Evolutionary conservation across 1,284 basidiomycete species (phyloP).

Genomic region (Trichosporon sp.): DNA sequence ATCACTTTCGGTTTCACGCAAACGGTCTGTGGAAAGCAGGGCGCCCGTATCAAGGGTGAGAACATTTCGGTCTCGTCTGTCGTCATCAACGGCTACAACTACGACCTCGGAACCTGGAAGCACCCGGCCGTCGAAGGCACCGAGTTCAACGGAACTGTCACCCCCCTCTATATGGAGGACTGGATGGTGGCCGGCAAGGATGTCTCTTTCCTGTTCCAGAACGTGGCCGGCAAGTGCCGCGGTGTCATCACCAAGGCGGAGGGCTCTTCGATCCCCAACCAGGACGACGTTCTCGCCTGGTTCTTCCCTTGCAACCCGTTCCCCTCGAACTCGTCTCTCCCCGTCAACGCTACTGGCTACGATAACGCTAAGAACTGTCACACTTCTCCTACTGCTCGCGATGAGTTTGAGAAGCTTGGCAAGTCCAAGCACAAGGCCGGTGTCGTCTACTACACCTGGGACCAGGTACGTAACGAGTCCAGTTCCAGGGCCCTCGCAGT

Average conservation of each 20-base stretch:
- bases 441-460: constrained; percentile 92
- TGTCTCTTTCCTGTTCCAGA: constrained; percentile 92
- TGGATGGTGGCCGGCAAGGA: constrained; percentile 84
- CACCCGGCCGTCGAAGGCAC: constrained; percentile 70
- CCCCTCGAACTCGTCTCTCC: constrained; percentile 69
- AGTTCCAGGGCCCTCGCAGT: constrained; percentile 24
- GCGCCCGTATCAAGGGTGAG: constrained; percentile 73
- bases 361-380: constrained; percentile 72
- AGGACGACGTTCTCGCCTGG: constrained; percentile 63
- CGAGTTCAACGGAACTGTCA: constrained; percentile 72
- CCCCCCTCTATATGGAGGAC: constrained; percentile 76
- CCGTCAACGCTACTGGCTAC: constrained; percentile 71
- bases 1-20: constrained; percentile 99
- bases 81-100: constrained; percentile 90
- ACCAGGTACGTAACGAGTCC: constrained; percentile 66
- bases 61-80: constrained; percentile 77
- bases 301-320: constrained; percentile 95
- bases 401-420: constrained; percentile 54
- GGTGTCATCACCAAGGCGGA: constrained; percentile 71
- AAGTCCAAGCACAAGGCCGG: constrained; percentile 62
- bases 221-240: constrained; percentile 78
- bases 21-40: constrained; percentile 83
- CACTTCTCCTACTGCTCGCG: constrained; percentile 63
- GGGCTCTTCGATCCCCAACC: constrained; percentile 66
- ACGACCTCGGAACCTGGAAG: constrained; percentile 82